Evolutionary conservation across 805 yeast genomes (phyloP).

Genomic region (Yamadazyma kitorensis): DNA sequence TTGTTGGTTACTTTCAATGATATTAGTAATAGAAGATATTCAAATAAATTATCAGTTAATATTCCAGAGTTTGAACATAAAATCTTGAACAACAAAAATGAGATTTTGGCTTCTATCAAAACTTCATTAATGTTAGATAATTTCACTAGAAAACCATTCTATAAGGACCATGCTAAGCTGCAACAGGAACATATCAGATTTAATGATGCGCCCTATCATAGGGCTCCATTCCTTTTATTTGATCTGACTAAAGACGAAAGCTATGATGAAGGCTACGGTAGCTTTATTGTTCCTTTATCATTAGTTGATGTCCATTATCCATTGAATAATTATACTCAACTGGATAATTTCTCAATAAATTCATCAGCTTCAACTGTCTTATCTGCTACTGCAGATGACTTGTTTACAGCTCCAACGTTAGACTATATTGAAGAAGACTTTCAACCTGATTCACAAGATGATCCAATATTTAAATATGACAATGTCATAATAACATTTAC

Average conservation of each 20-base stretch:
- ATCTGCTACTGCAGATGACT: constrained; percentile 1
- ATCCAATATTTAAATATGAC: constrained; percentile 48
- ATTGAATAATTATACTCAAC: constrained; percentile 28
- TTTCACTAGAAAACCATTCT: constrained; percentile 51
- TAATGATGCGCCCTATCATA: constrained; percentile 82
- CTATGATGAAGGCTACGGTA: constrained; percentile 50
- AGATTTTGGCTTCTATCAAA: constrained; percentile 38
- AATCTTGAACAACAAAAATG: constrained; percentile 16
- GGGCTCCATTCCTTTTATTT: constrained; percentile 70
- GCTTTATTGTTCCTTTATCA: constrained; percentile 58
- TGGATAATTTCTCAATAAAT: constrained; percentile 5
- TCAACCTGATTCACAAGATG: constrained; percentile 25
- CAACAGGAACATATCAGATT: constrained; percentile 66
- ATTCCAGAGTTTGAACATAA: constrained; percentile 46
- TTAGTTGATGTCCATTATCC: constrained; percentile 66
- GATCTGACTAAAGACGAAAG: constrained; percentile 43
- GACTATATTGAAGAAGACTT: constrained; percentile 30
- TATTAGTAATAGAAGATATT: constrained; percentile 63
- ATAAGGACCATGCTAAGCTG: constrained; percentile 41
- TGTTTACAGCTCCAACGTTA: constrained; percentile 19
- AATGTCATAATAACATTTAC: constrained; percentile 56
- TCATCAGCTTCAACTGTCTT: constrained; percentile 3
- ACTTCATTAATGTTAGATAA: constrained; percentile 63
- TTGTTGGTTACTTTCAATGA: constrained; percentile 56
- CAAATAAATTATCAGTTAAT: constrained; percentile 48